phyloP scores from a whole-genome alignment of 192 early-diverging fungal genomes.

The Bifiguratus adelaidae region DNA sequence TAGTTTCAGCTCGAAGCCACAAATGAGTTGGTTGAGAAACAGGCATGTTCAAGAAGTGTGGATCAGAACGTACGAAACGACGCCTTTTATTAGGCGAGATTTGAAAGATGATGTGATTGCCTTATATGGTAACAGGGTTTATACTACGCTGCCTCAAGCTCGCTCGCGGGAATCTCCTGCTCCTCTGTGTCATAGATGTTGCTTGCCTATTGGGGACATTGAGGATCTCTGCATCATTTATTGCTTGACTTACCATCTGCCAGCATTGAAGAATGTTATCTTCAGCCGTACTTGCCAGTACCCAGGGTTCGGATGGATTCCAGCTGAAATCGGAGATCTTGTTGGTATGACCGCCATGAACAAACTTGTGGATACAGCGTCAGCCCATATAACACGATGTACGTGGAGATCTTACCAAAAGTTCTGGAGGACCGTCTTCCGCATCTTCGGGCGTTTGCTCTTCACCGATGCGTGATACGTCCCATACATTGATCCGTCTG shows the following conservation, averaged over 20 bases:
- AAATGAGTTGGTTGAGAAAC: conserved; percentile 33
- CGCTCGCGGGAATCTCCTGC: conserved; percentile 4
- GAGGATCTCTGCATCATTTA: neutral
- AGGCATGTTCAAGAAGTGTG: no score
- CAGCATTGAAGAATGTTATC: conserved; percentile 98
- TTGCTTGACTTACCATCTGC: conserved; percentile 79
- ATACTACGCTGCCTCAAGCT: no score
- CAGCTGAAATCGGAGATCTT: conserved; percentile 93
- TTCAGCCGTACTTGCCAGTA: conserved; percentile 86
- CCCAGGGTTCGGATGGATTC: conserved; percentile 93
- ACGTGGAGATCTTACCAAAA: conserved; percentile 48
- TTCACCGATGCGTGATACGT: conserved; percentile 86
- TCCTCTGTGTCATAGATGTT: conserved; percentile 19
- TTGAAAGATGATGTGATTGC: no score
- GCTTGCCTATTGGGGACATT: conserved; percentile 15
- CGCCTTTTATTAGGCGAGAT: no score
- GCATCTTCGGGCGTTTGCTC: conserved; percentile 92
- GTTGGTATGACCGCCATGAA: conserved; percentile 97
- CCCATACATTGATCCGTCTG: conserved; percentile 91
- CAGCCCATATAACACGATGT: neutral
- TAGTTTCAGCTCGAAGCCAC: conserved; percentile 98
- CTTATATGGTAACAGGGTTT: no score
- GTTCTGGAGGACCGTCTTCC: conserved; percentile 95
- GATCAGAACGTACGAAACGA: no score
- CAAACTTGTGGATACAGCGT: conserved; percentile 47